Base-by-base conservation (phyloP, 2,329 filamentous ascomycete genomes). In the Fusarium virguliforme region DNA sequence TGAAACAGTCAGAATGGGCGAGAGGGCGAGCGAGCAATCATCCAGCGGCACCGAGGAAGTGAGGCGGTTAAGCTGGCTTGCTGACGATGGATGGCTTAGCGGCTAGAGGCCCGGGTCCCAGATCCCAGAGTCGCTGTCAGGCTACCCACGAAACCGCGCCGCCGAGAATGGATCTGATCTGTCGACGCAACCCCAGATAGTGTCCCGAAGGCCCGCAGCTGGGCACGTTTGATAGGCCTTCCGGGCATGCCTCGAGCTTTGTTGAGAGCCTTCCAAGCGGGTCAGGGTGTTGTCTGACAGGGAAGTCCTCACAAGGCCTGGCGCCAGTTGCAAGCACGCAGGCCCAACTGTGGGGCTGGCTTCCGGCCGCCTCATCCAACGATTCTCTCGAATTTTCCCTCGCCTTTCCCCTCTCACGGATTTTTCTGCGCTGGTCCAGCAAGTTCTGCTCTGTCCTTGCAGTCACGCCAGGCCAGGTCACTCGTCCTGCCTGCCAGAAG, bases 331-430 rank as follows among this genome's bases (percentile, higher is more conserved):
- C 65, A 80, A 79, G 79, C 79, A 80, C 74, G 76, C 77, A 79
- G 70, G 79, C 79, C 79, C 75, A 80, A 80, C 72, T 80, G 79
- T 80, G 79, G 79, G 78, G 73, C 70, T 73, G 62, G 48, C 43
- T 38, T 60, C 61, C 56, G 56, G 62, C 53, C 65, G 55, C 70
- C 68, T 73, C 62, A 50, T 74, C 66, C 73, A 76, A 75, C 71
- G 67, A 71, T 73, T 71, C 60, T 58, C 60, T 70, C 64, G 38
- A 38, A 63, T 60, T 69, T 64, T 68, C 63, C 37, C 43, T 72
- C 67, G 59, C 60, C 62, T 64, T 57, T 61, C 54, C 48, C 50
- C 64, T 64, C 50, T 22, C 35, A 46, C 53, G 40, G 58, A 51
- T 50, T 63, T 60, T 55, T 59, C 60, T 60, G 34, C 51, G 43